Base-by-base conservation (phyloP, 1,139 yeast species). In the Yamadazyma siamensis region DNA sequence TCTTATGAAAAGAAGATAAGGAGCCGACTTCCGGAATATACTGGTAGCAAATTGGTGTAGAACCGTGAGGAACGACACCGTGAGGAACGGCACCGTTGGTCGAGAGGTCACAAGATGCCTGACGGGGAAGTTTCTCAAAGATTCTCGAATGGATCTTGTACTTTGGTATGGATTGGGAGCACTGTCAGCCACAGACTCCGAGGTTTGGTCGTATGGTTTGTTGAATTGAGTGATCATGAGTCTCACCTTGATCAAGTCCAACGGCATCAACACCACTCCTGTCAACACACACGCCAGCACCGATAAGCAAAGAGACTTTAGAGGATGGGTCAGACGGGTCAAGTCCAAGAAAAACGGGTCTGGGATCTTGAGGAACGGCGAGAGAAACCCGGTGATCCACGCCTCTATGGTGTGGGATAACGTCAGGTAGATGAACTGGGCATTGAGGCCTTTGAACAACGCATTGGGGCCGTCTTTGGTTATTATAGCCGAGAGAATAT, bases 261-360 rank as follows among this genome's bases (percentile, higher is more conserved):
- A 57, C 1, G 96, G 97, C 36, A 91, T 76, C 31, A 91, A 67
- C 3, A 85, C 50, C n/a, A 88, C 53, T 1, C 89, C 86, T 0
- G 96, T 79, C 23, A 83, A 52, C 1, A 86, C 77, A 31, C 86
- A 75, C 0, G 95, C 91, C 22, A 77, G 60, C 3, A 88, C 72
- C 2, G 87, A 79, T 13, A 87, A 63, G 35, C 77, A 59, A 15
- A 88, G 63, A 11, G 94, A 80, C 31, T 73, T 65, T 35, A 77
- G 61, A 1, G 94, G 88, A 42, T 81, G 87, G 3, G 89, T 79
- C 21, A 91, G 82, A 49, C 84, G 94, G 16, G 87, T 71, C 40
- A 86, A 72, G 44, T 86, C 95, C 41, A 87, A 78, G 53, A 86
- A 83, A 42, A 81, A 79, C 1, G 96, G 96, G 51, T 88, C 96